Evolutionary conservation across 1,284 basidiomycete species (phyloP), one percentile per base, ranked within the genome.

Genomic region (Puccinia hordei): DNA sequence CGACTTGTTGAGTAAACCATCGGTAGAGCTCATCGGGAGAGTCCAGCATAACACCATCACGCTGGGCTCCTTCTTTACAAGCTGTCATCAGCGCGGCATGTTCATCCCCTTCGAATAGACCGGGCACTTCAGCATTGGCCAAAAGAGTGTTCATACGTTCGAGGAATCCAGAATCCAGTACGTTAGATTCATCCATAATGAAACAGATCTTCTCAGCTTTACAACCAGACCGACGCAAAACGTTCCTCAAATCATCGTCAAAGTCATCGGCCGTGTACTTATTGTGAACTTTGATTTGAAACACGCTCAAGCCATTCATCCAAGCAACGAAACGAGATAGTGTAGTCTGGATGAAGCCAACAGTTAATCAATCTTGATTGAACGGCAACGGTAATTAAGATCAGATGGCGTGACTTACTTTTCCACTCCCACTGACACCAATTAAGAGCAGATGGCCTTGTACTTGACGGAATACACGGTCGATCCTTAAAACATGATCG

Each of bases 101-200:
- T 85, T 99, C 97, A 84, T 99, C 97, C 17, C 95, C 95, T 86
- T 98, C 95, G 84, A 99, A 99, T 17, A 99, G 89, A 85, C 98
- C 97, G 0, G 97, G 97, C 22, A 99, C 96, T 86, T 99, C 97
- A n/a, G 96, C 96, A 84, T 99, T 99, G 55, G 97, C 98, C 17
- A 99, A 90, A 4, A 99, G 90, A 0, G 95, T 99, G 86, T 99
- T 99, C 94, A 99, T 98, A 46, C 97, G 91, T 86, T 99, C 97
- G 82, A 99, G 88, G 89, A 99, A 98, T 79, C 97, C 97, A 6
- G 97, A 95, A 85, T 99, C 96, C 53, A 98, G 91, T 38, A 99
- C 95, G 84, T 99, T 99, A 0, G 94, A 97, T 86, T 99, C 97
- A 86, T 99, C 97, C 95, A 99, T 98, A 86, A 99, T 98, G 89